phyloP scores from a whole-genome alignment of 2,329 filamentous ascomycete genomes.

The Ceratocystis variospora region DNA sequence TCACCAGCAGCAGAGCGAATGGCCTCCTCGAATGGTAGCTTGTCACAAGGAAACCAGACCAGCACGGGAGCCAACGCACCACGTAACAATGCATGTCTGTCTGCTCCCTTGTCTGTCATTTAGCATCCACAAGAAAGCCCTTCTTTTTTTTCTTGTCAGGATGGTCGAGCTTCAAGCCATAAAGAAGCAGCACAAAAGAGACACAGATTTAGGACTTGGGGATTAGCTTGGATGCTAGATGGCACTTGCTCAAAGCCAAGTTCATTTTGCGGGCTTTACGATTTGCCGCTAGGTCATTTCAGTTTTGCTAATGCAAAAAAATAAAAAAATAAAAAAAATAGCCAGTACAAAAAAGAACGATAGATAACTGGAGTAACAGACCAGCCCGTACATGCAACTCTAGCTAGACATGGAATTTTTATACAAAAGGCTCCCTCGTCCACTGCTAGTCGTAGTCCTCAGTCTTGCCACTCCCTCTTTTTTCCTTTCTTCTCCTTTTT shows the following conservation, averaged over 20 bases:
- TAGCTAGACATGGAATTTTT: slow-evolving; percentile 3
- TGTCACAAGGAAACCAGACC: too few species aligned
- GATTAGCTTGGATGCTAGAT: slow-evolving; percentile 1
- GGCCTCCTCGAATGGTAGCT: too few species aligned
- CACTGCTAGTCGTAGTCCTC: not conserved
- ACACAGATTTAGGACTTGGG: not conserved
- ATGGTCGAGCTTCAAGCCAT: slow-evolving; percentile 3
- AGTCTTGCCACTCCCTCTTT: not conserved
- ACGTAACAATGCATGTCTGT: not conserved
- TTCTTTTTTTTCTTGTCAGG: not conserved
- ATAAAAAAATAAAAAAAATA: not conserved
- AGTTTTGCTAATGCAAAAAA: not conserved
- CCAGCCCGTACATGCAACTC: not conserved
- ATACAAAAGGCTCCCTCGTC: slow-evolving; percentile 5
- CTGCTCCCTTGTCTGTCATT: not conserved
- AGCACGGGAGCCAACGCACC: not conserved
- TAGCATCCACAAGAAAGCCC: not conserved
- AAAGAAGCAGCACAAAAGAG: not conserved
- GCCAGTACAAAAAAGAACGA: not conserved
- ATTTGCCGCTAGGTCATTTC: slow-evolving; percentile 2
- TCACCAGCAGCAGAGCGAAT: too few species aligned
- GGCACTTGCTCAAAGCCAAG: slow-evolving; percentile 3
- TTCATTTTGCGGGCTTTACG: slow-evolving; percentile 7
- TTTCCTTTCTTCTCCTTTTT: not conserved
- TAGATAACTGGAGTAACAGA: slow-evolving; percentile 3